These are phyloP conservation scores for Magnaporthales sp. DNA, from an alignment of 2,329 filamentous ascomycete species.

Conservation along the genomic window DNA sequence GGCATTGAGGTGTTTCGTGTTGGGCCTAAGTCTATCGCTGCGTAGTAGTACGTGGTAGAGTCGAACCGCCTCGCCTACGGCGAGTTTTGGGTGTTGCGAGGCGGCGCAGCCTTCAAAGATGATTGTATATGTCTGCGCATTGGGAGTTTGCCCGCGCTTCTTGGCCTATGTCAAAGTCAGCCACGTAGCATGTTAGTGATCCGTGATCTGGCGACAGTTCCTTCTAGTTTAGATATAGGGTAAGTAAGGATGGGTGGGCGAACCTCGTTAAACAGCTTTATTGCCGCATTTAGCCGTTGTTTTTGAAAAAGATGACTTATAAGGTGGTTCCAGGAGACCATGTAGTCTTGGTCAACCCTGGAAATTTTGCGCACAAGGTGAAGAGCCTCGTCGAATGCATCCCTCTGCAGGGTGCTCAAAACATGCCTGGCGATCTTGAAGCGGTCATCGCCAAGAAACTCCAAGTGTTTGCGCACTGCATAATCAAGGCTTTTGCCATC, in stretches of 20 bases:
- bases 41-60: conserved; percentile 70
- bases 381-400: conserved; percentile 57
- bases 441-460: conserved; percentile 56
- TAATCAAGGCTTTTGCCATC: conserved; percentile 19
- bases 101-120: conserved; percentile 67
- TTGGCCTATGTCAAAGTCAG: conserved; percentile 62
- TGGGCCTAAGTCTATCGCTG: conserved; percentile 57
- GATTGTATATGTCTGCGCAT: conserved; percentile 74
- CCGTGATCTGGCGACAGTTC: background rate
- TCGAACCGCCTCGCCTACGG: conserved; percentile 59
- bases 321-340: conserved; percentile 82
- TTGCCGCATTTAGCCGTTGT: conserved; percentile 50
- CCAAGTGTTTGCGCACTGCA: conserved; percentile 43
- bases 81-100: conserved; percentile 47
- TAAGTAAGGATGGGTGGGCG: conserved; percentile 12
- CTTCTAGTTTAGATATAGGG: background rate
- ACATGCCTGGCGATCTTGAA: conserved; percentile 64
- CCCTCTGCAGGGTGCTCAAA: conserved; percentile 45
- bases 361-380: conserved; percentile 62
- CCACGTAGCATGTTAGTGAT: conserved; percentile 11
- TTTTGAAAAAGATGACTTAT: conserved; percentile 62
- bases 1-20: conserved; percentile 79
- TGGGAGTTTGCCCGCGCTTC: conserved; percentile 75
- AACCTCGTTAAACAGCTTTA: conserved; percentile 87
- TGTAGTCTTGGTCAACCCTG: conserved; percentile 45